phyloP scores from a whole-genome alignment of 106 monocot genomes.

The Narthecium ossifragum region DNA sequence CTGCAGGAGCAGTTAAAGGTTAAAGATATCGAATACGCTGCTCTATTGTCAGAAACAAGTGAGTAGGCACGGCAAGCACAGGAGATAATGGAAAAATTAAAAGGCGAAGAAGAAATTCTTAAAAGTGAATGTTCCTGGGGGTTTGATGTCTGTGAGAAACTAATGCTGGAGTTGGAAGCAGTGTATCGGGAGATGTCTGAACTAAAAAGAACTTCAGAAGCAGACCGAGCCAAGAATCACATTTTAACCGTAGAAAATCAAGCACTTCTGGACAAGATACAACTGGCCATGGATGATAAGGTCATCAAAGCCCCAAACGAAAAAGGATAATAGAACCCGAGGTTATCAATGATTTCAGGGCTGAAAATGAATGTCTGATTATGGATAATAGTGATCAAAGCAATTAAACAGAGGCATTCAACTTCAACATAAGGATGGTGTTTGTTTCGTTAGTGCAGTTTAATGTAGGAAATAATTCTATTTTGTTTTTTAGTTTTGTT shows the following conservation, averaged over 20 bases:
- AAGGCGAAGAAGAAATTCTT: constrained; percentile 21
- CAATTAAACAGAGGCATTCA: constrained; percentile 15
- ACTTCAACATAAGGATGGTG: constrained; percentile 5
- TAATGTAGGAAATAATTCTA: constrained; percentile 22
- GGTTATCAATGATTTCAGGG: constrained; percentile 6
- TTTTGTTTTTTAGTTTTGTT: constrained; percentile 1
- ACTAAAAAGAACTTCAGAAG: constrained; percentile 16
- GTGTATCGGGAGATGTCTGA: constrained; percentile 19
- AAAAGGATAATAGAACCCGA: constrained; percentile 15
- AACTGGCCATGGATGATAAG: constrained; percentile 5
- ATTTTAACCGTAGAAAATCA: constrained; percentile 21
- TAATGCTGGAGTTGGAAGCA: constrained; percentile 22
- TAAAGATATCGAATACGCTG: constrained; percentile 23
- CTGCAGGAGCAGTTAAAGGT: constrained; percentile 30
- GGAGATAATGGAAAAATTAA: constrained; percentile 18
- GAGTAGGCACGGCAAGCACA: constrained; percentile 15
- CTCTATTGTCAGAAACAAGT: constrained; percentile 15
- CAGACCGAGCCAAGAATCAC: constrained; percentile 15
- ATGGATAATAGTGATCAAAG: constrained; percentile 20
- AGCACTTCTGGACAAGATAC: constrained; percentile 11
- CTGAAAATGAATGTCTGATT: constrained; percentile 15
- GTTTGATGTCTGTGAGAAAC: background rate
- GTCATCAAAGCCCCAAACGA: constrained; percentile 19
- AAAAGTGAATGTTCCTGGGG: constrained; percentile 10
- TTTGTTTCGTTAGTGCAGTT: constrained; percentile 7